Base-by-base conservation (phyloP, 192 early-diverging fungal species). In the Helicostylum pulchrum region DNA sequence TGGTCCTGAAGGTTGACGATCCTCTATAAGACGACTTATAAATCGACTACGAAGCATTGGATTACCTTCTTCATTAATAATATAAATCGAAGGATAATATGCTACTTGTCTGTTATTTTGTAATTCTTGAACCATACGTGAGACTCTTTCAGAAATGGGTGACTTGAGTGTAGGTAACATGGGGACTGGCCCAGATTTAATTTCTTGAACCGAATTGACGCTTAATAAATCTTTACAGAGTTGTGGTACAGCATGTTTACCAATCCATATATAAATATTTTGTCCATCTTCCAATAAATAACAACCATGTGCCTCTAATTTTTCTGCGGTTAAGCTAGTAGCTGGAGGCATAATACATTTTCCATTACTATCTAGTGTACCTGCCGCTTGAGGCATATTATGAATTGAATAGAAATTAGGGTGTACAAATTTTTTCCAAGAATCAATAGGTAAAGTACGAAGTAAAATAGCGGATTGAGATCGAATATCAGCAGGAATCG, bases 51-150 rank as follows among this genome's bases (percentile, higher is more conserved):
- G 82, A 53, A 92, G 49, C n/a, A 67, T 73, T 14, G 84, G 84
- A 49, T 91, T 89, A 21, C 84, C 88, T 60, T 95, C 92, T 71
- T 95, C 93, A 66, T 87, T 87, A 49, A 90, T 81, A 42, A 95
- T 77, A 66, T 84, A 85, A 21, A 90, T 61, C 21, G 81, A 72
- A 8, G 91, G 91, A 52, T 74, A 82, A 66, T 78, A 70, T 73
- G 87, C 55, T 54, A 77, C 65, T 65, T 84, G 72, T 49, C 89
- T 81, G 11, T 74, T 46, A 36, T 82, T 73, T 19, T 84, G 82
- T 36, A 93, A 72, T 53, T 79, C 77, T 5, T 77, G 67, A 61
- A 95, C 73, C 2, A 95, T 77, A 65, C 74, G 78, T 50, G 78
- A 68, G 42, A 88, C 71, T 19, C 83, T 78, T 52, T 77, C 67